Conservation (phyloP, 176 grass and related monocot genomes). For the bread wheat (Triticum aestivum) region DNA sequence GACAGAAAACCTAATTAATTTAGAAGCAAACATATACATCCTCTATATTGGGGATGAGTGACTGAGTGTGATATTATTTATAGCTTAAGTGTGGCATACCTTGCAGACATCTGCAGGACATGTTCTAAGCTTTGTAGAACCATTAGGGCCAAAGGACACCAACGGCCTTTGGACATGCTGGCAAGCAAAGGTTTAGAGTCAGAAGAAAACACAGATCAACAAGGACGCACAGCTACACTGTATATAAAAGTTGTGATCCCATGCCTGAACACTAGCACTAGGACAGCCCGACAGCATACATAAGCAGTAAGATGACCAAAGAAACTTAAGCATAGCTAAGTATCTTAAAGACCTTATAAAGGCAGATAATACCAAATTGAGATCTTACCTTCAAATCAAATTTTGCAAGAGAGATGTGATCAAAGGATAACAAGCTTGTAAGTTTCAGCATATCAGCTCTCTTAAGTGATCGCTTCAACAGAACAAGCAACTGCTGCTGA, state of each 20-base stretch:
- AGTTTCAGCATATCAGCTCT: constrained; percentile 91
- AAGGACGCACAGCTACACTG: neutral
- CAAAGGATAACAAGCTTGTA: constrained; percentile 70
- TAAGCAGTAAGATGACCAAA: neutral
- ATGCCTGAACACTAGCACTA: neutral
- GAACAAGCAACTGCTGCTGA: constrained; percentile 88
- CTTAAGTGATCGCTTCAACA: constrained; percentile 82
- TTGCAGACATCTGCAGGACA: constrained; percentile 84
- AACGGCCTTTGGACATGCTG: constrained; percentile 89
- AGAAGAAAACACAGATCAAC: constrained; percentile 20
- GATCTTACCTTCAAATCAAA: constrained; percentile 83
- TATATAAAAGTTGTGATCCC: neutral
- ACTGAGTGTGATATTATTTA: neutral
- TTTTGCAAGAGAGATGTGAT: constrained; percentile 83
- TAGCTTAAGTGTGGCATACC: constrained; percentile 50
- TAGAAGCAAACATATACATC: constrained; percentile 13
- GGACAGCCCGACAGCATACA: neutral
- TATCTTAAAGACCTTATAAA: constrained; percentile 14
- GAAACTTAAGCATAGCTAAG: neutral
- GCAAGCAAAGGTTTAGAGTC: constrained; percentile 37
- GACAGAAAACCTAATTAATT: constrained; percentile 21
- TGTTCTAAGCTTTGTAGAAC: constrained; percentile 85
- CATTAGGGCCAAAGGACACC: constrained; percentile 85
- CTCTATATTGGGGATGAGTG: neutral
- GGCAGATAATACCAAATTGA: neutral